phyloP scores from a whole-genome alignment of 805 yeast species.

The Yamadazyma laniorum region DNA sequence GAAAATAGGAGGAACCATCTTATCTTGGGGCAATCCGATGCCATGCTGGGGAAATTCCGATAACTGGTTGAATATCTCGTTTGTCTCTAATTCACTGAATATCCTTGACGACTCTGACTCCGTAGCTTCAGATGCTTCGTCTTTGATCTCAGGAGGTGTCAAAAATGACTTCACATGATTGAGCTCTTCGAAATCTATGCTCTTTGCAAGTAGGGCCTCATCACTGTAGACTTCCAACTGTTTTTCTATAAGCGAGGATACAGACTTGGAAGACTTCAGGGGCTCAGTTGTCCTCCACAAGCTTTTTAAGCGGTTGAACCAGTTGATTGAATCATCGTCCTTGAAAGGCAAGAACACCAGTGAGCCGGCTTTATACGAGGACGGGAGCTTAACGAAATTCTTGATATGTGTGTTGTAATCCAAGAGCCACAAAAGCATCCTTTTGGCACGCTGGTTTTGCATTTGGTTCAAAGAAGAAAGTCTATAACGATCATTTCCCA shows the following conservation, averaged over 20 bases:
- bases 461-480: constrained; percentile 26
- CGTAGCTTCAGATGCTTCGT: neutral
- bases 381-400: constrained; percentile 20
- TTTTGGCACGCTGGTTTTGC: constrained; percentile 34
- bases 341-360: constrained; percentile 23
- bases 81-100: constrained; percentile 15
- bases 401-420: constrained; percentile 29
- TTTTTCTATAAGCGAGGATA: constrained; percentile 1
- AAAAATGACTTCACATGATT: constrained; percentile 9
- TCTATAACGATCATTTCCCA: constrained; percentile 27
- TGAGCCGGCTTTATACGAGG: constrained; percentile 3
- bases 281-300: constrained; percentile 14
- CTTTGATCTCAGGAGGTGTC: constrained; percentile 3
- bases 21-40: neutral
- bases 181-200: constrained; percentile 4
- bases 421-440: constrained; percentile 39
- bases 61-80: constrained; percentile 23
- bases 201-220: neutral
- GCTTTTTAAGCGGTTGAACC: constrained; percentile 26
- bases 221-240: constrained; percentile 6
- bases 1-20: constrained; percentile 26
- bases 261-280: neutral
- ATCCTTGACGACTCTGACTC: neutral
- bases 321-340: constrained; percentile 31
- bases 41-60: constrained; percentile 18